Conservation (phyloP, 495 filamentous ascomycete species). For the Thozetella sp. region DNA sequence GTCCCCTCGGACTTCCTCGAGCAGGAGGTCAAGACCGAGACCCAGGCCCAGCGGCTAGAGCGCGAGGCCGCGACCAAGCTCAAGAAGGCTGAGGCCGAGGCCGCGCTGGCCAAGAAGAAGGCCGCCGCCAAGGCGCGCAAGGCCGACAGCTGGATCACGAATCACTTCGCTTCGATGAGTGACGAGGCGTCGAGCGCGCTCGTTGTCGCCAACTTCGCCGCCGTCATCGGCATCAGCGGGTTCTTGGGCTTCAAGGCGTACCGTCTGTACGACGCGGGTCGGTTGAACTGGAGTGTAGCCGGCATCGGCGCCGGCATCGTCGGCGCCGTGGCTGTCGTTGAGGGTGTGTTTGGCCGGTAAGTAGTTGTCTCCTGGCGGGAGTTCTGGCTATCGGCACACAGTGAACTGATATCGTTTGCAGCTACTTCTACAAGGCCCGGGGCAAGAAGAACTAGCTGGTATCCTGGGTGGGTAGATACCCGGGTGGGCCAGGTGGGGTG, state of each 20-base stretch:
- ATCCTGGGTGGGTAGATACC: not conserved
- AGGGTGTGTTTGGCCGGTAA: constrained; percentile 41
- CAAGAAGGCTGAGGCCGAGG: constrained; percentile 24
- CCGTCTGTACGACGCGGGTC: constrained; percentile 60
- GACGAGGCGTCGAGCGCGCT: constrained; percentile 33
- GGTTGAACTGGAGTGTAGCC: constrained; percentile 69
- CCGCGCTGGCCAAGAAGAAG: constrained; percentile 42
- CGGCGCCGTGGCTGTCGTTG: constrained; percentile 36
- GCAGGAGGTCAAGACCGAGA: constrained; percentile 69
- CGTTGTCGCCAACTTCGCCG: constrained; percentile 35
- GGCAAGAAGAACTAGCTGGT: constrained; percentile 30
- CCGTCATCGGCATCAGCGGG: constrained; percentile 42
- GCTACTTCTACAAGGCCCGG: constrained; percentile 35
- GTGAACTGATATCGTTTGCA: constrained; percentile 6
- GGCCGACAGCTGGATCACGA: constrained; percentile 38
- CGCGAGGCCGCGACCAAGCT: constrained; percentile 40
- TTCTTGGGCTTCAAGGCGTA: constrained; percentile 48
- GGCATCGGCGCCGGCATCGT: constrained; percentile 63
- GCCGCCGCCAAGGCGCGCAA: constrained; percentile 35
- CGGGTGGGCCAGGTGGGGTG: no score
- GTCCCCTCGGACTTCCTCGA: constrained; percentile 68
- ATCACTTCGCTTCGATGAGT: constrained; percentile 30
- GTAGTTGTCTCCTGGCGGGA: constrained; percentile 5
- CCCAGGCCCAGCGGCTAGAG: constrained; percentile 67
- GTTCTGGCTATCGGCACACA: not conserved